Evolutionary conservation across 2,329 filamentous ascomycete genomes (phyloP).

Genomic region (Zalaria obscura): DNA sequence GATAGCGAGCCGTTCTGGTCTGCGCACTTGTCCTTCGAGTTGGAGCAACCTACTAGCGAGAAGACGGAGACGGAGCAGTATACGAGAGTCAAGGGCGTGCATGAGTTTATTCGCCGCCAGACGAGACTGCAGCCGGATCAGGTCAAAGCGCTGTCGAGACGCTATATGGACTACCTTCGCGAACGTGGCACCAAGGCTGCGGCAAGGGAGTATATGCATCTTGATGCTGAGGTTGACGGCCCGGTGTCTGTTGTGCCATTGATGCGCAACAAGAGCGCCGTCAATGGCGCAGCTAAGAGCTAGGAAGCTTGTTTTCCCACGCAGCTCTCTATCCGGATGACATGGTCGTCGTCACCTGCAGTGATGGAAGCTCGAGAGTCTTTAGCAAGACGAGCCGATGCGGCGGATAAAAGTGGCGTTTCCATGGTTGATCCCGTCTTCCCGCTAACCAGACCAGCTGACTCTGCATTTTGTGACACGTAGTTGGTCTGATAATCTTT

Average conservation of each 20-base stretch:
- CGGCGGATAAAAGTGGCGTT: neutral
- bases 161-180: constrained; percentile 73
- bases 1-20: constrained; percentile 85
- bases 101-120: constrained; percentile 59
- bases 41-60: constrained; percentile 60
- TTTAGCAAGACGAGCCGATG: too few relatives aligned
- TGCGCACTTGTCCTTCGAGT: constrained; percentile 77
- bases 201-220: constrained; percentile 69
- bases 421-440: constrained; percentile 7
- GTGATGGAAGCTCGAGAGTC: too few relatives aligned
- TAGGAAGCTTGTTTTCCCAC: neutral
- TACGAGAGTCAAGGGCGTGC: constrained; percentile 65
- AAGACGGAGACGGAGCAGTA: constrained; percentile 52
- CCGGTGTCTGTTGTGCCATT: constrained; percentile 16
- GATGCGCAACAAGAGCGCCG: neutral
- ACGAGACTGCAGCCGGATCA: constrained; percentile 52
- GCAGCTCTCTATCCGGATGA: too few relatives aligned
- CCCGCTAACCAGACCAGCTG: too few relatives aligned
- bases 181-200: constrained; percentile 69
- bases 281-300: neutral
- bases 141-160: constrained; percentile 61
- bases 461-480: too few relatives aligned
- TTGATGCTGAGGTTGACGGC: constrained; percentile 82
- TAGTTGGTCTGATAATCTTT: too few relatives aligned
- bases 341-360: too few relatives aligned